phyloP scores from a whole-genome alignment of 2,329 filamentous ascomycete species.

The Neoarthrinium moseri region DNA sequence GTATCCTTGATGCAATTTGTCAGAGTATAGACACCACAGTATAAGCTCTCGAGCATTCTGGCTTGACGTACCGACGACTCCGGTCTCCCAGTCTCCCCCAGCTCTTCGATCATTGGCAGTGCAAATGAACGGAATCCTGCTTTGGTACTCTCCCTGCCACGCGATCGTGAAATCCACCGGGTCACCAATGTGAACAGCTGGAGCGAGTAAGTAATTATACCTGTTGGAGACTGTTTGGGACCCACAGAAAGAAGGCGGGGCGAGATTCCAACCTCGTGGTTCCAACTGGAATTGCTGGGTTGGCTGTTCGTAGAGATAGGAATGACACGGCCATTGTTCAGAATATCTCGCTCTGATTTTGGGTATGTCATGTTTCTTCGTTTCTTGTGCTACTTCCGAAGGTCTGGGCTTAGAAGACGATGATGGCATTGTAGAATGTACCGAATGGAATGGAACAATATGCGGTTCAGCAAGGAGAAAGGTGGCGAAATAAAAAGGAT shows the following conservation, averaged over 20 bases:
- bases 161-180: conserved; percentile 60
- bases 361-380: conserved; percentile 69
- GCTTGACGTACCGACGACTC: conserved; percentile 36
- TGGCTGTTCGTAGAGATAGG: conserved; percentile 55
- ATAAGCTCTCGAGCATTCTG: too few species aligned
- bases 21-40: too few species aligned
- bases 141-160: conserved; percentile 46
- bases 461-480: background rate
- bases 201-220: conserved; percentile 3
- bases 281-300: conserved; percentile 41
- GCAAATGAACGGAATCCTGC: conserved; percentile 65
- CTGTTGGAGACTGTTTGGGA: conserved; percentile 11
- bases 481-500: background rate
- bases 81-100: conserved; percentile 78
- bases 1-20: conserved; percentile 52
- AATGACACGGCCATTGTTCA: conserved; percentile 54
- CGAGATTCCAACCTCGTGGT: background rate
- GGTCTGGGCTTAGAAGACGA: conserved; percentile 61
- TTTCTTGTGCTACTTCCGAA: conserved; percentile 70
- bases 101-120: conserved; percentile 74
- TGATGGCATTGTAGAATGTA: conserved; percentile 54
- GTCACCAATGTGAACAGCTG: conserved; percentile 54
- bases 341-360: conserved; percentile 57
- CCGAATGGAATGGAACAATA: background rate
- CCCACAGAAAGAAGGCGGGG: conserved; percentile 45